phyloP scores from a whole-genome alignment of 768 basidiomycete species.

The Naganishia friedmannii region DNA sequence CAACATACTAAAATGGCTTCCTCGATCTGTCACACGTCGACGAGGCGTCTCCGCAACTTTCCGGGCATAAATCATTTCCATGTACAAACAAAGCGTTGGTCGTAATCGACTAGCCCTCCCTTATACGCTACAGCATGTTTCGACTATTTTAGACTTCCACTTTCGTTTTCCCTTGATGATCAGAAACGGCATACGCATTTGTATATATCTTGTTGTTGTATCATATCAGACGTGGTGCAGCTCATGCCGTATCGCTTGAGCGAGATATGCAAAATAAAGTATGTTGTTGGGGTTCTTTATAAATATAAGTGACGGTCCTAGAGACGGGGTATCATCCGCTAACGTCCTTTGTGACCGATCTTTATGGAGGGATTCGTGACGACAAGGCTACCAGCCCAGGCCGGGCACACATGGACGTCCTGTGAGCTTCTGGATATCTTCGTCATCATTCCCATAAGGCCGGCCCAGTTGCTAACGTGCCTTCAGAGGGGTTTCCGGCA shows the following conservation, averaged over 20 bases:
- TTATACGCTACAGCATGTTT: neutral
- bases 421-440: no score
- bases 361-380: no score
- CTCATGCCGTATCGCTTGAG: neutral
- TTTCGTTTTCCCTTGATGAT: neutral
- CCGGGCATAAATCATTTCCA: no score
- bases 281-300: neutral
- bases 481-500: neutral
- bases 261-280: neutral
- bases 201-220: neutral
- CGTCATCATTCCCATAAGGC: no score
- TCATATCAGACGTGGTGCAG: neutral
- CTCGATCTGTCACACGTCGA: neutral
- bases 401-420: no score
- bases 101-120: no score
- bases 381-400: no score
- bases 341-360: no score
- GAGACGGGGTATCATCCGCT: no score
- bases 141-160: neutral
- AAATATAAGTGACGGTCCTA: neutral
- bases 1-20: neutral
- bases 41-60: no score
- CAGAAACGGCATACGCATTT: neutral
- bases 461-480: neutral
- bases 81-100: no score